Evolutionary conservation across 2,329 filamentous ascomycete species (phyloP).

Genomic region (Alternaria sp.): DNA sequence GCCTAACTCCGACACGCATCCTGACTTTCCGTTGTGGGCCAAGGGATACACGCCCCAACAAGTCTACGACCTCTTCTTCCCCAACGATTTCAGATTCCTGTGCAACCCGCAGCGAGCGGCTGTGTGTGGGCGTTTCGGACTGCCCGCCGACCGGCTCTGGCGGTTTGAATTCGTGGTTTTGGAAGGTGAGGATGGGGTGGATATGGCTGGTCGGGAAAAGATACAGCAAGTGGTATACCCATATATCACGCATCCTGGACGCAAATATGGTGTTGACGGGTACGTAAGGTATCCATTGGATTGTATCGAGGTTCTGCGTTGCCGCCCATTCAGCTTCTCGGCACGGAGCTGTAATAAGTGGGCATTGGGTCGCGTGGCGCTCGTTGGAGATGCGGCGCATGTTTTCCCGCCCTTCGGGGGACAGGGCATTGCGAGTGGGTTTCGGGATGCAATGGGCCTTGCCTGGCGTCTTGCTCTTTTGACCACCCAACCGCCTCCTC

Average conservation of each 20-base stretch:
- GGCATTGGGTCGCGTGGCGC: not conserved
- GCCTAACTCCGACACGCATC: not conserved
- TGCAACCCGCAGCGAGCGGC: constrained; percentile 1
- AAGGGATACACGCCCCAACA: not conserved
- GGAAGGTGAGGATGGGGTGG: not conserved
- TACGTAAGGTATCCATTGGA: not conserved
- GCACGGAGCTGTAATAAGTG: constrained; percentile 7
- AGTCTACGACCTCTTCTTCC: not conserved
- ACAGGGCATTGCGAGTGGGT: constrained; percentile 17
- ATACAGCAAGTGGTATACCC: not conserved
- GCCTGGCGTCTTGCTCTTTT: constrained; percentile 1
- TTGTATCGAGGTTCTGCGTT: constrained; percentile 7
- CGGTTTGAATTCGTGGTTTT: not conserved
- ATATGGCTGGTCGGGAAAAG: not conserved
- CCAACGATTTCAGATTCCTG: not conserved
- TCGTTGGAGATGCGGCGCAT: constrained; percentile 19
- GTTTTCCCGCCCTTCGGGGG: constrained; percentile 21
- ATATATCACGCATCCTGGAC: not conserved
- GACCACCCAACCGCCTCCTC: not conserved
- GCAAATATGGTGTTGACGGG: not conserved
- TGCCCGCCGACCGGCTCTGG: not conserved
- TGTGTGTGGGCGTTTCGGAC: not conserved
- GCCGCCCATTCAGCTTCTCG: not conserved
- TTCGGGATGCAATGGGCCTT: constrained; percentile 13
- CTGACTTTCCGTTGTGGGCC: not conserved